phyloP scores from a whole-genome alignment of 1,284 basidiomycete genomes.

The Ganoderma meredithae region DNA sequence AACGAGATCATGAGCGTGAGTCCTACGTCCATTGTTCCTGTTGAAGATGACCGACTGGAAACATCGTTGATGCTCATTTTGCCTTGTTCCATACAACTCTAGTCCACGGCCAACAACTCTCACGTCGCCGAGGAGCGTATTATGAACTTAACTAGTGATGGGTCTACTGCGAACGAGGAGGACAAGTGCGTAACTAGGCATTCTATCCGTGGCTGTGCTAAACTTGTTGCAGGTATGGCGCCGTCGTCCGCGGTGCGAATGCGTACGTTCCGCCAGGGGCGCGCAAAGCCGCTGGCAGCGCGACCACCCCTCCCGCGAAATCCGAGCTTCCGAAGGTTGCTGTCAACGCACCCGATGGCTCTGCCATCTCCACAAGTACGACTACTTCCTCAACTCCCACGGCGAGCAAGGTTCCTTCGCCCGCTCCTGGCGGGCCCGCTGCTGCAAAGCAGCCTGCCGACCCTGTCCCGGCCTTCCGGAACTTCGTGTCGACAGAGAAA shows the following conservation, averaged over 20 bases:
- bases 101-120: conserved; percentile 78
- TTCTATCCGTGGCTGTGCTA: conserved; percentile 28
- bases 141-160: conserved; percentile 69
- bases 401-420: conserved; percentile 64
- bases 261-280: conserved; percentile 95
- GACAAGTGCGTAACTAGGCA: conserved; percentile 73
- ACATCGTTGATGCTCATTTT: background rate
- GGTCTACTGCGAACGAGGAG: conserved; percentile 84
- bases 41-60: conserved; percentile 1
- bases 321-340: conserved; percentile 72
- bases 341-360: conserved; percentile 74
- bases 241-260: conserved; percentile 87
- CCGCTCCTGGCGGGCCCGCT: conserved; percentile 40
- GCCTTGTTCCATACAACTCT: background rate
- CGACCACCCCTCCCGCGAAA: conserved; percentile 47
- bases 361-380: conserved; percentile 41
- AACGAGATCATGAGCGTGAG: conserved; percentile 88
- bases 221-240: conserved; percentile 76
- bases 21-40: conserved; percentile 28
- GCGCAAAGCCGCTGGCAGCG: conserved; percentile 53
- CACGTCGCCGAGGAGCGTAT: conserved; percentile 94
- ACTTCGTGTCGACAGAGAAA: conserved; percentile 90
- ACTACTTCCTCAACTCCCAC: conserved; percentile 36
- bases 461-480: conserved; percentile 81
- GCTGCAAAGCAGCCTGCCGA: conserved; percentile 65